Evolutionary conservation across 176 grass and related monocot species (phyloP), one percentile per base, ranked within the genome.

Genomic region (Phragmites australis): DNA sequence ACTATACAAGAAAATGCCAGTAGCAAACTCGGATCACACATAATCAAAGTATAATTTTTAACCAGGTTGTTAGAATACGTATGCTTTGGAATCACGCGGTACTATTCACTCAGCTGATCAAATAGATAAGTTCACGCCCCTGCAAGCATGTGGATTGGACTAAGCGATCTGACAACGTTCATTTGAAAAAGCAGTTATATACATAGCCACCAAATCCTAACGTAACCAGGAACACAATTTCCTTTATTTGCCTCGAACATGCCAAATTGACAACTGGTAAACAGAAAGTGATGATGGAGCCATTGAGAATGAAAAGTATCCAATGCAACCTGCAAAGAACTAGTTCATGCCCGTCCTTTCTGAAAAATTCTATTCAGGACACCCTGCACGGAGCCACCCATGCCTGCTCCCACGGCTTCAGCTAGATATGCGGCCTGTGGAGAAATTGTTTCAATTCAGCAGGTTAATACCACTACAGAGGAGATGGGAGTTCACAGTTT

Each of bases 351-450:
- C 5, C 44, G 78, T 90, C 87, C 81, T 71, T 88, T 84, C 81
- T 84, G 86, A 79, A 99, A 95, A 50, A 88, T 71, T 59, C 82
- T 85, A 29, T 79, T 91, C 67, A 99, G 60, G 12, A 91, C 84
- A 72, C 90, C 88, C 71, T 95, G 86, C 80, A 95, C 72, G 41
- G 93, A 88, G 53, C 87, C 78, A 25, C 90, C 87, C 86, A 99
- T 60, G 54, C 93, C 93, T 27, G 93, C 92, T 31, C 90, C 90
- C 34, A 95, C 76, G 16, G 96, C 90, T 83, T 95, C 93, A 1
- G 93, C 88, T 21, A 95, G 71, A 85, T 95, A 91, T 48, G 82
- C 88, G 1, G 86, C 93, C 96, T 99, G 75, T 25, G 37, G 59
- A 76, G 27, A 55, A n/a, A 84, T 62, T 46, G 7, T 81, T 70